Evolutionary conservation across 306 rosid species (phyloP), one percentile per base, ranked within the genome.

Genomic region (Begonia peltatifolia): DNA sequence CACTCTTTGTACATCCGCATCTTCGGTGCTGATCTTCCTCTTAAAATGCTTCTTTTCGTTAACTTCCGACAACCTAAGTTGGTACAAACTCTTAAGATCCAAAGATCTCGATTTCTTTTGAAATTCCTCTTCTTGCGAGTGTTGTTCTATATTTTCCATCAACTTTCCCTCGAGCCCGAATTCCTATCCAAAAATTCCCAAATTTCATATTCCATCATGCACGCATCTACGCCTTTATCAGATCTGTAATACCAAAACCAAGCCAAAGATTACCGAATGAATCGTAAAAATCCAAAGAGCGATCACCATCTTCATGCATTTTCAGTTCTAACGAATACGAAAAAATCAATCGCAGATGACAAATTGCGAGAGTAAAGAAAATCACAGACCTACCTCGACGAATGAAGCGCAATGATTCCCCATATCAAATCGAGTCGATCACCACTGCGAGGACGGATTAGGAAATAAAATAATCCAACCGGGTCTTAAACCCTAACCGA

Each of bases 31-130:
- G 16, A 55, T 65, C 61, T 58, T 74, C 71, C 94, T 71, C 78
- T 86, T 86, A 54, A 75, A 67, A 48, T 43, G 67, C 77, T 72
- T 71, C 10, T 59, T 63, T 30, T 68, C 58, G 43, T 11, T 61
- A 55, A 69, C 76, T 53, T 69, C 71, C 3, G 59, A 44, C 64
- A 64, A 64, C 56, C 76, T 64, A 42, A 79, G 56, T 57, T 79
- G 65, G 66, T 83, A 83, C 54, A 92, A 79, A 74, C 93, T 81
- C 68, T 79, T 83, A 66, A 86, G 65, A 81, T 86, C 99, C 86
- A 92, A 65, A 56, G 96, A 76, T 77, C 84, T 81, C 22, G 94
- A 71, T 71, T 83, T 79, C 63, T 76, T 76, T 16, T 82, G 81
- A 66, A 71, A 70, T 65, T 55, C 73, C 57, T 78, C 58, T 65